A percentile compares a stretch with the other conserved stretches of the same genome.
phyloP scores from a whole-genome alignment of 306 rosid genomes.

The Acmispon strigosus region DNA sequence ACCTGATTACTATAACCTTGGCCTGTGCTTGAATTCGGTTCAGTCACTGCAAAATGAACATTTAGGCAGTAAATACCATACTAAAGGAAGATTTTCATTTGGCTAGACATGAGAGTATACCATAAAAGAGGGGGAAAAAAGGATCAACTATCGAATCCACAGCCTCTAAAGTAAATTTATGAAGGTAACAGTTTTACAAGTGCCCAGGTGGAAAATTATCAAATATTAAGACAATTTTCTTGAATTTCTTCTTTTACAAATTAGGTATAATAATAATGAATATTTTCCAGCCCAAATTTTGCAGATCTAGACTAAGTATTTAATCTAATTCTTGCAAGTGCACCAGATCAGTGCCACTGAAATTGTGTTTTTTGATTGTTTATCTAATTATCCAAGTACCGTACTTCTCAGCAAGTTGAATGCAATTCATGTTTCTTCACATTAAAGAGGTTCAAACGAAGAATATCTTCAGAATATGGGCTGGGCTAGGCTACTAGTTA shows the following conservation, averaged over 20 bases:
- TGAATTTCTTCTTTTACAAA: background rate
- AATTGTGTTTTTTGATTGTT: background rate
- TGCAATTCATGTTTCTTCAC: background rate
- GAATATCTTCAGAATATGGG: background rate
- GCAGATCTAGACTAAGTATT: background rate
- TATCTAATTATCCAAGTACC: background rate
- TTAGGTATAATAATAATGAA: background rate
- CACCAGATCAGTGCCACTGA: slow-evolving; percentile 1
- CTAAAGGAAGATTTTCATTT: background rate
- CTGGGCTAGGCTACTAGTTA: background rate
- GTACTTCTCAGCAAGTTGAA: background rate
- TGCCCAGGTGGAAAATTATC: background rate
- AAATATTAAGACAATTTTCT: background rate
- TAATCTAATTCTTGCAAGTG: slow-evolving; percentile 5
- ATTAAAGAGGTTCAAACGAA: background rate
- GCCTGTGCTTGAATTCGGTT: slow-evolving; percentile 70
- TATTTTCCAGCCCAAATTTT: background rate
- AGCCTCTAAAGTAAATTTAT: background rate
- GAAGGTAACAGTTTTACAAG: background rate
- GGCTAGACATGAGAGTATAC: background rate
- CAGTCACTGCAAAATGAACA: slow-evolving; percentile 47
- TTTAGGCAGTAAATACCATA: slow-evolving; percentile 22
- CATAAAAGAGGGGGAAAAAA: background rate
- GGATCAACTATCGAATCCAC: background rate
- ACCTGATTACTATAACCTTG: slow-evolving; percentile 55